Evolutionary conservation across 129 eudicot species (phyloP), one percentile per base, ranked within the genome.

Genomic region (Artemisia tridentata): DNA sequence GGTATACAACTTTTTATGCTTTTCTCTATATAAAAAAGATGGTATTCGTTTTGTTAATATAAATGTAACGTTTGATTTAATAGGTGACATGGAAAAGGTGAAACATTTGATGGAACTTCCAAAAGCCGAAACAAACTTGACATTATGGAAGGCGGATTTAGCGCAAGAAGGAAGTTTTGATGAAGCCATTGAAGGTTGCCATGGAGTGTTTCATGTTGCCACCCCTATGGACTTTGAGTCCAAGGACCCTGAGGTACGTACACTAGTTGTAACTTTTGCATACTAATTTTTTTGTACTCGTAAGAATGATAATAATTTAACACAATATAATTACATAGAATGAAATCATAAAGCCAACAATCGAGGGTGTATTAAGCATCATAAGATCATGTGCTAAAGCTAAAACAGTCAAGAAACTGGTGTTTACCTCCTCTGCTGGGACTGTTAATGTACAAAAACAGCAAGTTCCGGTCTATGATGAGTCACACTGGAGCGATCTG

Each of bases 181-280:
- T 79, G 93, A 82, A 67, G 98, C 96, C 69, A 78, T 91, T 64
- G 55, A 86, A 62, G 96, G 98, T 49, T 91, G 98, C 15, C 81
- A 74, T 68, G 98, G 91, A 43, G 97, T 90, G 1, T 88, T 90
- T 72, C 97, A 90, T 82, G 86, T 90, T 50, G 97, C 97, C 65
- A 86, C 97, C 18, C 97, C 97, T 56, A 90, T 86, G 95, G 95
- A 84, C 57, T 90, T 90, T 46, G 84, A 84, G 12, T 90, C 96
- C 72, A 63, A 84, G 67, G 96, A 90, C 54, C 96, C 96, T 71
- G 95, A 90, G 93, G 96, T 86, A 80, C 5, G 0, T 17, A 48
- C 9, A 7, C 14, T 5, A 10, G 11, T 1, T n/a, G 23, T 12
- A 45, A 54, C 43, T 27, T 56, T 46, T 17, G 18, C 29, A 46